Evolutionary conservation across 495 filamentous ascomycete species (phyloP).

Genomic region (Aspergillus asperescens): DNA sequence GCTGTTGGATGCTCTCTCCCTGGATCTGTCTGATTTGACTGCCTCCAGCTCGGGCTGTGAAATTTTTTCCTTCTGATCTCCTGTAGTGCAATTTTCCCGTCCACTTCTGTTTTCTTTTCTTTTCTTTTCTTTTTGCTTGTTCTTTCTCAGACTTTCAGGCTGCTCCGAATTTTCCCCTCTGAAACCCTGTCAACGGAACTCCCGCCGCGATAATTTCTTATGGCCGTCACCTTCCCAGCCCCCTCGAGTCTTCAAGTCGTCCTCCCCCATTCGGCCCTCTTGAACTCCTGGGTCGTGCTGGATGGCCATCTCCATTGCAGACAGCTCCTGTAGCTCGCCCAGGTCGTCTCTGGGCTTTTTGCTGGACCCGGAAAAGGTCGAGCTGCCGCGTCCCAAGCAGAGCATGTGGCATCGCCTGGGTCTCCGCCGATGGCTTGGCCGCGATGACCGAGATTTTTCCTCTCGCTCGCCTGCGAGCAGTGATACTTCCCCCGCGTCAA

Average conservation of each 20-base stretch:
- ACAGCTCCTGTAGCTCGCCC: conserved; percentile 38
- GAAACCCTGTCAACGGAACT: conserved; percentile 10
- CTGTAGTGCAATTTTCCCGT: not conserved
- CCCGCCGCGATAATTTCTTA: conserved; percentile 31
- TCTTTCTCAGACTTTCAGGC: not conserved
- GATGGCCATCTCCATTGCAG: conserved; percentile 44
- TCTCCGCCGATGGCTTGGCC: conserved; percentile 44
- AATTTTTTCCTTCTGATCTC: conserved; percentile 2
- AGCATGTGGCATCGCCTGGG: conserved; percentile 50
- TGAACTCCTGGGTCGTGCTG: conserved; percentile 24
- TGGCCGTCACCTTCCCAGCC: conserved; percentile 33
- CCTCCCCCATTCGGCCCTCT: conserved; percentile 23
- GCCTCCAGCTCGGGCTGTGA: not conserved
- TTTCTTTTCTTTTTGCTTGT: conserved; percentile 6
- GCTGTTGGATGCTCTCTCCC: conserved; percentile 2
- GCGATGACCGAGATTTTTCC: conserved; percentile 40
- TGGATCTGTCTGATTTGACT: conserved; percentile 9
- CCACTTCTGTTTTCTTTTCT: conserved; percentile 13
- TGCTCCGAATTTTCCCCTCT: not conserved
- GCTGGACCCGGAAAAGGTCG: conserved; percentile 31
- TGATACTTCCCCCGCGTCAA: conserved; percentile 13
- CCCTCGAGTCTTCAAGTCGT: conserved; percentile 35
- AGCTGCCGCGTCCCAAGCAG: conserved; percentile 36
- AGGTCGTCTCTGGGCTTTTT: conserved; percentile 30
- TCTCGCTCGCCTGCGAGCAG: conserved; percentile 17